Percentiles rank a stretch among this genome's conserved stretches.
Evolutionary conservation across 2,329 filamentous ascomycete species (phyloP).

Genomic region (Aspergillus jensenii): DNA sequence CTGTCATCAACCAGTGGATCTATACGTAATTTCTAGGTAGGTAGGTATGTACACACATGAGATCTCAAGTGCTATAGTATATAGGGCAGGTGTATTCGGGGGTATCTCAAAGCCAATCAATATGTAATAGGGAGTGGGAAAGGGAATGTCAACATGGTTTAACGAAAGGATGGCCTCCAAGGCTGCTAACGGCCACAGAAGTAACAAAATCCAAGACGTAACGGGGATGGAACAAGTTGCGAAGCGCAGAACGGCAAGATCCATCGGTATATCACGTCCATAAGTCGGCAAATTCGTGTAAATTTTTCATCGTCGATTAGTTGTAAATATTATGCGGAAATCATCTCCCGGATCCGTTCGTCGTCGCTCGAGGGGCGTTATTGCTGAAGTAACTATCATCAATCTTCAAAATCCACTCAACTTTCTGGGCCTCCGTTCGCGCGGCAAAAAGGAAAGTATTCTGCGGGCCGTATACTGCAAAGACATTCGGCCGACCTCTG

Average conservation of each 20-base stretch:
- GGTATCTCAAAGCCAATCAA: slow-evolving; percentile 39
- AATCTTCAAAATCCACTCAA: slow-evolving; percentile 94
- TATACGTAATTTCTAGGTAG: slow-evolving; percentile 21
- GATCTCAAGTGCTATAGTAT: slow-evolving; percentile 26
- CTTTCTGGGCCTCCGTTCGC: slow-evolving; percentile 84
- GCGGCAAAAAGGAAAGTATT: slow-evolving; percentile 96
- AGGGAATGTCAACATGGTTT: neutral
- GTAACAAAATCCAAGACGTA: neutral
- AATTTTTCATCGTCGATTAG: slow-evolving; percentile 7
- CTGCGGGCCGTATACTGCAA: slow-evolving; percentile 89
- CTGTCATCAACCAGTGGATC: slow-evolving; percentile 17
- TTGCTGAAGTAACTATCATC: slow-evolving; percentile 72
- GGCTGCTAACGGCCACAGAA: neutral
- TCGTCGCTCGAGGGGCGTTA: slow-evolving; percentile 25
- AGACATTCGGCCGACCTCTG: slow-evolving; percentile 67
- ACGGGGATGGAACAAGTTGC: neutral
- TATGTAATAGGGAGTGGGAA: neutral
- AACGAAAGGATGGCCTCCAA: neutral
- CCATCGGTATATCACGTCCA: slow-evolving; percentile 9
- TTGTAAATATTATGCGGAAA: neutral
- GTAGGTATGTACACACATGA: slow-evolving; percentile 30
- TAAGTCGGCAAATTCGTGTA: slow-evolving; percentile 5
- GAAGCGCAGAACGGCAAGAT: slow-evolving; percentile 3
- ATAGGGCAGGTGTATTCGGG: slow-evolving; percentile 34
- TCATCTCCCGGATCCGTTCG: slow-evolving; percentile 25